Conservation (phyloP, 345 rosid genomes). For the Atalantia buxifolia region DNA sequence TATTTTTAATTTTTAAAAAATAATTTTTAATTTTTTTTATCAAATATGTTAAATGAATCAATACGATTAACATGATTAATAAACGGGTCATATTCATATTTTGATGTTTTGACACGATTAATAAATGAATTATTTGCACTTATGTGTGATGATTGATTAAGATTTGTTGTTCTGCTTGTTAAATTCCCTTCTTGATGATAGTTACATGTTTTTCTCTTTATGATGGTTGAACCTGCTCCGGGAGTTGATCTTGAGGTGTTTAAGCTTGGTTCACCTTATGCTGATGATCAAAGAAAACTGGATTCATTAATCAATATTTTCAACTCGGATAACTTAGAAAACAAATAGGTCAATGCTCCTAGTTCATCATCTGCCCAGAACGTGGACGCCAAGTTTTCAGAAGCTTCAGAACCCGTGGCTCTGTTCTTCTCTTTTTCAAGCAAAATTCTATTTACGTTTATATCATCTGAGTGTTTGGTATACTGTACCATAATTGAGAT, state of each 20-base stretch:
- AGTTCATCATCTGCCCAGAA: constrained; percentile 29
- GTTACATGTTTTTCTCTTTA: too few relatives aligned
- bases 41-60: too few relatives aligned
- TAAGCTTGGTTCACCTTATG: constrained; percentile 31
- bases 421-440: background rate
- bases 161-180: background rate
- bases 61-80: too few relatives aligned
- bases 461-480: too few relatives aligned
- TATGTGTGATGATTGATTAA: background rate
- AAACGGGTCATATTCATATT: too few relatives aligned
- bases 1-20: too few relatives aligned
- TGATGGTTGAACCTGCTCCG: constrained; percentile 58
- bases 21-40: too few relatives aligned
- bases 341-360: constrained; percentile 28
- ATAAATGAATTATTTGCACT: background rate
- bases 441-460: too few relatives aligned
- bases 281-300: constrained; percentile 28
- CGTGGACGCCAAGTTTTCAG: constrained; percentile 20
- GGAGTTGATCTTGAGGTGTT: constrained; percentile 70
- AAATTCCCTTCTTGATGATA: background rate
- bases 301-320: constrained; percentile 53
- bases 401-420: constrained; percentile 20
- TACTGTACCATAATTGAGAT: background rate
- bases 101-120: too few relatives aligned
- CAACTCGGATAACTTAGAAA: constrained; percentile 27